These are phyloP conservation scores for Globisporangium camurandrum DNA, from an alignment of 352 stramenopile species.

Conservation along the genomic window DNA sequence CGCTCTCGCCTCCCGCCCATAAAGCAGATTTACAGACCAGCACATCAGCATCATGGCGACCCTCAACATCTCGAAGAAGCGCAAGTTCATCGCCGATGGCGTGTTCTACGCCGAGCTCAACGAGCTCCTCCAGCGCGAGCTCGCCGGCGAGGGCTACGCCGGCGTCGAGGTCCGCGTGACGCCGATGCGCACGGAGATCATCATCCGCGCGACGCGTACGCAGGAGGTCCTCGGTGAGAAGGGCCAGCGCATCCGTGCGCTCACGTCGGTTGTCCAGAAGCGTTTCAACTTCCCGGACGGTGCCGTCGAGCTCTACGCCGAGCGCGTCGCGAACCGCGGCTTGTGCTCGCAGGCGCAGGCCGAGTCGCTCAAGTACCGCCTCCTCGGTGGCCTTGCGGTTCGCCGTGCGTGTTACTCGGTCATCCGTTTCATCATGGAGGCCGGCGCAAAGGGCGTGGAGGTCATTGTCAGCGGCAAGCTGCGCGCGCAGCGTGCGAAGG, in stretches of 20 bases:
- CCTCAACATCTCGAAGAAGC: slow-evolving; percentile 97
- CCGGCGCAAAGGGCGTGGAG: slow-evolving; percentile 97
- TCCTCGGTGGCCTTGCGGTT: slow-evolving; percentile 96
- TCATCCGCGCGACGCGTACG: slow-evolving; percentile 98
- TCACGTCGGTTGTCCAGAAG: slow-evolving; percentile 99
- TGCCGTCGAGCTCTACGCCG: slow-evolving; percentile 97
- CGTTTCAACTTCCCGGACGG: slow-evolving; percentile 94
- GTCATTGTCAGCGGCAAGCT: slow-evolving; percentile 99
- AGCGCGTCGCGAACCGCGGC: slow-evolving; percentile 97
- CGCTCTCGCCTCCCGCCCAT: too few relatives aligned
- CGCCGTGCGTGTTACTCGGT: slow-evolving; percentile 99
- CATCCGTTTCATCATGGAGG: slow-evolving; percentile 99
- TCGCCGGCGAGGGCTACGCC: slow-evolving; percentile 97
- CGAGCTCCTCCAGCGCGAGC: slow-evolving; percentile 96
- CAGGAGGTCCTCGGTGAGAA: slow-evolving; percentile 99
- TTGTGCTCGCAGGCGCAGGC: slow-evolving; percentile 98
- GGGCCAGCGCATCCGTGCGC: slow-evolving; percentile 98
- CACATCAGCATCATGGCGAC: slow-evolving; percentile 57
- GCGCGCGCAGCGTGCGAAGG: slow-evolving; percentile 98
- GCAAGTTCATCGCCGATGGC: slow-evolving; percentile 99
- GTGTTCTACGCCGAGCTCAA: slow-evolving; percentile 99
- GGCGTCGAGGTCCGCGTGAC: slow-evolving; percentile 98
- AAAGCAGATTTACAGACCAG: slow-evolving; percentile 14
- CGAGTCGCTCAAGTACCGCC: slow-evolving; percentile 99
- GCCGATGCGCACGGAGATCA: slow-evolving; percentile 99